Percentiles rank a stretch among this genome's conserved stretches.
These are phyloP conservation scores for Berberis thunbergii DNA, from an alignment of 164 flowering plant genomes.

Conservation along the genomic window DNA sequence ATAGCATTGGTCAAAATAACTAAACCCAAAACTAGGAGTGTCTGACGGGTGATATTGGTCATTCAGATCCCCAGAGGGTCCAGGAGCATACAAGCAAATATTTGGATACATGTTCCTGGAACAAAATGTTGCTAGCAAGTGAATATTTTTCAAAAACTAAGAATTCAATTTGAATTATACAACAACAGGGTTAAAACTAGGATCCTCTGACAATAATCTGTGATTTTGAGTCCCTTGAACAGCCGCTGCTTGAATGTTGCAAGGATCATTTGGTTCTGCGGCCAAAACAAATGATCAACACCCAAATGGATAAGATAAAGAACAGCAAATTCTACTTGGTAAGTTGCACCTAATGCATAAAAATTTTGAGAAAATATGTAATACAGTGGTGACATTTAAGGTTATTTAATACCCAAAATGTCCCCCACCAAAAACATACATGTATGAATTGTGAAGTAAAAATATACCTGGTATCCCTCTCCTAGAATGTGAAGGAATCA, in stretches of 20 bases:
- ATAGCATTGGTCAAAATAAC: not conserved
- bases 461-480: conserved; percentile 7
- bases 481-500: conserved; percentile 7
- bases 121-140: not conserved
- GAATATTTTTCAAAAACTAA: not conserved
- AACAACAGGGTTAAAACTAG: not conserved
- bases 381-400: too few species aligned
- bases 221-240: conserved; percentile 11
- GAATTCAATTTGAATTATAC: not conserved
- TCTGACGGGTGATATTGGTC: conserved; percentile 14
- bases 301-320: not conserved
- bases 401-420: too few species aligned
- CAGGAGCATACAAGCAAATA: conserved; percentile 10
- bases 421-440: too few species aligned
- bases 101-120: conserved; percentile 12
- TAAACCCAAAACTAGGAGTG: conserved; percentile 11
- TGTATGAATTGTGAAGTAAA: too few species aligned
- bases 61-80: conserved; percentile 9
- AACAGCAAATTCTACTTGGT: not conserved
- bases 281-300: not conserved
- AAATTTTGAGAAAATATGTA: too few species aligned
- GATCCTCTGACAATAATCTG: conserved; percentile 9
- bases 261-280: conserved; percentile 10
- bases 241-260: conserved; percentile 6
- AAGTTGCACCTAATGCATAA: too few species aligned